Percentiles rank a stretch among this genome's conserved stretches.
Conservation (phyloP, 108 stramenopile species). For the Pseudonitzschia pungens region DNA sequence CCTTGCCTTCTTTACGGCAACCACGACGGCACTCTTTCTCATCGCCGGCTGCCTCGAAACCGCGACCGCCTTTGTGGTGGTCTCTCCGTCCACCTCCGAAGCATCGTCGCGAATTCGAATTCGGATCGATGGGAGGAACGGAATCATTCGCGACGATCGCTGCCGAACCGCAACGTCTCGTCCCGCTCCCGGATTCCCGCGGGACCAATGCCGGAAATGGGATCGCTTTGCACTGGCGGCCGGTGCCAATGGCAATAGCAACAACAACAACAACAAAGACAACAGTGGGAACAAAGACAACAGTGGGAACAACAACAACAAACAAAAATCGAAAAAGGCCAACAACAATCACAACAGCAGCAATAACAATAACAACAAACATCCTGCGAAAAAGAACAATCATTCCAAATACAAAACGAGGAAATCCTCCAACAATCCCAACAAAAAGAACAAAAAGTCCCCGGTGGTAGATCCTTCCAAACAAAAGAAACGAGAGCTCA, state of each 20-base stretch:
- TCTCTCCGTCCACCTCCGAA: neutral
- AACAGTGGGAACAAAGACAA: neutral
- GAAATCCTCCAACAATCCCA: neutral
- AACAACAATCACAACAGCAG: neutral
- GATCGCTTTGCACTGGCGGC: no score
- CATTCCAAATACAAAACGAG: neutral
- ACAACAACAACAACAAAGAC: neutral
- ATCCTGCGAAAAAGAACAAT: neutral
- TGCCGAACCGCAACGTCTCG: no score
- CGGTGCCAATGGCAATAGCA: no score
- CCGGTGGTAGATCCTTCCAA: neutral
- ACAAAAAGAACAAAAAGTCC: neutral
- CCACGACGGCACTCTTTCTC: neutral
- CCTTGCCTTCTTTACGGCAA: neutral
- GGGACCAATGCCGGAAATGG: no score
- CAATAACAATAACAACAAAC: no score
- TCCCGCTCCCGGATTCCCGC: no score
- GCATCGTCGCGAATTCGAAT: neutral
- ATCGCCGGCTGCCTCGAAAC: neutral
- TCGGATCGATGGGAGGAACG: no score
- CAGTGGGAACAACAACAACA: neutral
- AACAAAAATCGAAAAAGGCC: neutral
- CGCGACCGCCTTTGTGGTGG: neutral
- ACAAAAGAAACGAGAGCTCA: conserved; percentile 29
- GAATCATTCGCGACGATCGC: no score